Evolutionary conservation across 192 early-diverging fungal genomes (phyloP).

Genomic region (Backusella circina): DNA sequence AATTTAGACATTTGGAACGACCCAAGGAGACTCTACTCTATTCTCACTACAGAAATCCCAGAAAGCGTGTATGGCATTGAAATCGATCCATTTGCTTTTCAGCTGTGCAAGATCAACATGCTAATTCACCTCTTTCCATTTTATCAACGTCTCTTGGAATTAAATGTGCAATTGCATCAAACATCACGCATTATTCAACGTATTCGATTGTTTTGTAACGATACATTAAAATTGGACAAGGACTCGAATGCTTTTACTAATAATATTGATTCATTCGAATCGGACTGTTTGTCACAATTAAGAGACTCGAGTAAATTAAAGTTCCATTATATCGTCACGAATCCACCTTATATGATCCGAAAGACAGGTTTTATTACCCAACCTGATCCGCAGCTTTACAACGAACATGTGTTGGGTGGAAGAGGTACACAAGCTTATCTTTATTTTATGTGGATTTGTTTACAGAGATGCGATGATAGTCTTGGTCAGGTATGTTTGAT

Average conservation of each 20-base stretch:
- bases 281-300: constrained; percentile 31
- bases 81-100: constrained; percentile 51
- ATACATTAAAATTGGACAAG: constrained; percentile 42
- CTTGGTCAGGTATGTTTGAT: constrained; percentile 50
- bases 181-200: constrained; percentile 24
- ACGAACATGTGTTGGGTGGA: constrained; percentile 40
- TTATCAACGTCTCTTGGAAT: constrained; percentile 29
- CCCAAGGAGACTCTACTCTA: constrained; percentile 8
- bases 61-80: constrained; percentile 52
- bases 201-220: constrained; percentile 49
- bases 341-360: constrained; percentile 60
- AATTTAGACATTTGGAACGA: constrained; percentile 39
- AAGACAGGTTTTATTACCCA: constrained; percentile 52
- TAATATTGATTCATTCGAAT: constrained; percentile 34
- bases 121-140: constrained; percentile 47
- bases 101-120: constrained; percentile 48
- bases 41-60: constrained; percentile 37
- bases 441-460: constrained; percentile 57
- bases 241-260: constrained; percentile 1
- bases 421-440: constrained; percentile 54
- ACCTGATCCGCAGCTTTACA: constrained; percentile 47
- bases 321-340: constrained; percentile 57
- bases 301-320: constrained; percentile 38
- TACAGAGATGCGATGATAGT: constrained; percentile 42
- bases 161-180: not conserved